Evolutionary conservation across 2,329 filamentous ascomycete species (phyloP).

Genomic region (Penicillium rolfsii): DNA sequence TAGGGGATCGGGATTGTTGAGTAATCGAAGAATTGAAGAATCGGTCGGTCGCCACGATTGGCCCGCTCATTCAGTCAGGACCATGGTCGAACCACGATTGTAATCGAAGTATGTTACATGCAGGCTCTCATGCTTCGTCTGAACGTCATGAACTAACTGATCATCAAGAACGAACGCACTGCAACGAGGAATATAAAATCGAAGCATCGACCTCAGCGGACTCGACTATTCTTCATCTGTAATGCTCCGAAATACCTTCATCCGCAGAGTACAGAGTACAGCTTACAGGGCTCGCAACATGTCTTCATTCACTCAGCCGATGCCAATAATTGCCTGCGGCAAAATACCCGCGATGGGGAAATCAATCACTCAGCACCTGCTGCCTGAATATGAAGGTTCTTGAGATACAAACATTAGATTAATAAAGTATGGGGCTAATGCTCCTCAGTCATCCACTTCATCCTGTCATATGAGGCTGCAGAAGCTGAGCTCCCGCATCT

Average conservation of each 20-base stretch:
- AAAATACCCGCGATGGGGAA: conserved; percentile 1
- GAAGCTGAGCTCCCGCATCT: conserved; percentile 1
- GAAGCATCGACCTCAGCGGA: conserved; percentile 1
- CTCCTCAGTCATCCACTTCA: conserved; percentile 3
- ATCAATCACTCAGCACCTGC: conserved; percentile 1
- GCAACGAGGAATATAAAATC: background rate
- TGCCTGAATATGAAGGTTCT: conserved; percentile 3
- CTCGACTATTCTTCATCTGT: background rate
- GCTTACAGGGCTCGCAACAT: background rate
- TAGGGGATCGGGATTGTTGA: conserved; percentile 9
- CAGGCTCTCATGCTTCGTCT: background rate
- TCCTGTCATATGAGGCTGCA: conserved; percentile 4
- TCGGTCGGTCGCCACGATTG: conserved; percentile 4
- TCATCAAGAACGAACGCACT: conserved; percentile 1
- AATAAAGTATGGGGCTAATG: conserved; percentile 3
- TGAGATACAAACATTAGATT: background rate
- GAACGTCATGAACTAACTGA: background rate
- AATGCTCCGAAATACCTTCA: conserved; percentile 1
- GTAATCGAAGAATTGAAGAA: conserved; percentile 25
- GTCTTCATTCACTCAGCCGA: conserved; percentile 5
- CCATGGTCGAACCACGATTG: too few relatives aligned
- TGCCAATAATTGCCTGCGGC: conserved; percentile 2
- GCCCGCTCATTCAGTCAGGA: background rate
- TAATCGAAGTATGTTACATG: too few relatives aligned
- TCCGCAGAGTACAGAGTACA: background rate